phyloP scores from a whole-genome alignment of 2,329 filamentous ascomycete species.

The Dactylellina cionopaga region DNA sequence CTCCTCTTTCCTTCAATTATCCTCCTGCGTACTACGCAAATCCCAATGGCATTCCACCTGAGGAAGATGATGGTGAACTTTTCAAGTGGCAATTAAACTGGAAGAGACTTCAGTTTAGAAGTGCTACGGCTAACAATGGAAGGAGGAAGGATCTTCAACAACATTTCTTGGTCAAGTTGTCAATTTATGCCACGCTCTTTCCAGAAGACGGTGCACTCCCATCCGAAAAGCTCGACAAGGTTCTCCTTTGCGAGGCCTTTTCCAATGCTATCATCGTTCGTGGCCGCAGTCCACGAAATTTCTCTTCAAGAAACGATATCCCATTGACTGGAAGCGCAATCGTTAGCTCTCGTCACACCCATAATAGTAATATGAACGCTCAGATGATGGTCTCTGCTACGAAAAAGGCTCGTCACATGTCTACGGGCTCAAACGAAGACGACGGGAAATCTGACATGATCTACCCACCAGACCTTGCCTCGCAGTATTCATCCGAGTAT shows the following conservation, averaged over 20 bases:
- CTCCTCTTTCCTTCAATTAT: constrained; percentile 67
- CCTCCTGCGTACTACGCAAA: constrained; percentile 72
- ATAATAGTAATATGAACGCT: constrained; percentile 32
- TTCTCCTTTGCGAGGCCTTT: constrained; percentile 81
- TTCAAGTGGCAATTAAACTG: constrained; percentile 93
- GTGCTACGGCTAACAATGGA: constrained; percentile 95
- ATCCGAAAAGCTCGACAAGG: constrained; percentile 67
- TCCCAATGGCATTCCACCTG: constrained; percentile 54
- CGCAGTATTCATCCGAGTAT: constrained; percentile 27
- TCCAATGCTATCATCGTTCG: constrained; percentile 94
- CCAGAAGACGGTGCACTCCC: constrained; percentile 69
- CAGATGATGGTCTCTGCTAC: constrained; percentile 41
- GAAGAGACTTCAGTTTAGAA: constrained; percentile 91
- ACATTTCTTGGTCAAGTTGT: constrained; percentile 90
- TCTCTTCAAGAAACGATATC: constrained; percentile 91
- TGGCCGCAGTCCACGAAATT: constrained; percentile 91
- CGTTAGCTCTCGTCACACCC: constrained; percentile 47
- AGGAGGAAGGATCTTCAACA: constrained; percentile 94
- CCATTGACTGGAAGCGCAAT: constrained; percentile 73
- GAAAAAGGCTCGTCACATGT: constrained; percentile 50
- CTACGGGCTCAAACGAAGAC: constrained; percentile 32
- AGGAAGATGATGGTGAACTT: constrained; percentile 82
- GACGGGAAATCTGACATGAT: constrained; percentile 33
- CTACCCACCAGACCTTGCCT: constrained; percentile 27
- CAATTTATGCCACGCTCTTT: constrained; percentile 79